Conservation (phyloP, 2,329 filamentous ascomycete species). For the Cladosporium oxysporum region DNA sequence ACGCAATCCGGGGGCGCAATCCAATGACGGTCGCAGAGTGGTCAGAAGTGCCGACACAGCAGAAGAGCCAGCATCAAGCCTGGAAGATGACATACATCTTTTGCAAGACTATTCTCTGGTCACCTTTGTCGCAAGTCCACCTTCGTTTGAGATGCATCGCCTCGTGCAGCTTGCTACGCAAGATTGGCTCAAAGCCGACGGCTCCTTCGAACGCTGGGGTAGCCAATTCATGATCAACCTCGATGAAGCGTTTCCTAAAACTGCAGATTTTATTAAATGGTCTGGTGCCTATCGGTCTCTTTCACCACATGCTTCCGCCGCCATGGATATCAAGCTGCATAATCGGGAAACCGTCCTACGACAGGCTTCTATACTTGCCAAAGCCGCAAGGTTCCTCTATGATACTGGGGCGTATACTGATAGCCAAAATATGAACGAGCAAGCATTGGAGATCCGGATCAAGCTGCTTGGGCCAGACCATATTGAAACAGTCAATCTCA, state of each 20-base stretch:
- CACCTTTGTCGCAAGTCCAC: constrained; percentile 20
- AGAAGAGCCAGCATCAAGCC: constrained; percentile 16
- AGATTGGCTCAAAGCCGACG: constrained; percentile 37
- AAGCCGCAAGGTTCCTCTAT: not conserved
- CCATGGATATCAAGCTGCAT: not conserved
- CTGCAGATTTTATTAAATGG: too few relatives aligned
- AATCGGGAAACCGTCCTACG: not conserved
- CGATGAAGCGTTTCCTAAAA: not conserved
- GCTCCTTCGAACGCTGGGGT: constrained; percentile 32
- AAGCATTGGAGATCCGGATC: not conserved
- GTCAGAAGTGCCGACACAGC: not conserved
- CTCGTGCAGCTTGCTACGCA: constrained; percentile 45
- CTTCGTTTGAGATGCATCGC: constrained; percentile 46
- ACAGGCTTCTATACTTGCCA: not conserved
- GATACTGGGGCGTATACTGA: not conserved
- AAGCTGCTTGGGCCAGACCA: not conserved
- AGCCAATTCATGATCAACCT: constrained; percentile 23
- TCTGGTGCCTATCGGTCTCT: not conserved
- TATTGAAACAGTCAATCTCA: not conserved
- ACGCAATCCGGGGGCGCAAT: not conserved
- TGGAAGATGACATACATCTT: constrained; percentile 39
- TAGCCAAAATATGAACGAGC: not conserved
- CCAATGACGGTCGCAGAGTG: not conserved
- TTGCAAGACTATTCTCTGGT: constrained; percentile 45
- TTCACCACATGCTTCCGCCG: not conserved